Percentiles rank a stretch among this genome's conserved stretches.
phyloP scores from a whole-genome alignment of 164 flowering plant species.

The Malania oleifera region DNA sequence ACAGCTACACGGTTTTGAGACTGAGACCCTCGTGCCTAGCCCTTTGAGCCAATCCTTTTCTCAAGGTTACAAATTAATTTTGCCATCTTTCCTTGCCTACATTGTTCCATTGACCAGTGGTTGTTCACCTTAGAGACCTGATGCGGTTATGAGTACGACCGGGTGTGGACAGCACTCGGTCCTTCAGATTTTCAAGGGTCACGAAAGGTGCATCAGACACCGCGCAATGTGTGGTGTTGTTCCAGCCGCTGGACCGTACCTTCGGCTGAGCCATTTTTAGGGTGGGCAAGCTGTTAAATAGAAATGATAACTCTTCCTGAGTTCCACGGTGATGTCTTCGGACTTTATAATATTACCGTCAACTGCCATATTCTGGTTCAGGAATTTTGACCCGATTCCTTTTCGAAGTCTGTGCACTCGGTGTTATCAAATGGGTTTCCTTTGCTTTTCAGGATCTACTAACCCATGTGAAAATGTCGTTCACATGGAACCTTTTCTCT shows the following conservation, averaged over 20 bases:
- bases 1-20: neutral
- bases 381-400: neutral
- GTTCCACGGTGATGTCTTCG: neutral
- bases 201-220: no score
- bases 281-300: neutral
- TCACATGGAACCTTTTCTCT: neutral
- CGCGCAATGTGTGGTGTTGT: no score
- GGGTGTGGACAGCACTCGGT: no score
- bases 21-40: neutral
- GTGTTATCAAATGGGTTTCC: neutral
- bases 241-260: no score
- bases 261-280: no score
- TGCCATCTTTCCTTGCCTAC: no score
- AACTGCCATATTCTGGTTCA: neutral
- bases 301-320: neutral
- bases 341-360: neutral
- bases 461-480: neutral
- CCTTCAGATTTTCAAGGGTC: neutral
- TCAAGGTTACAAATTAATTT: no score
- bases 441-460: neutral
- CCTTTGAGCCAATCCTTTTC: neutral
- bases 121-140: no score
- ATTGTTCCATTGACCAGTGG: no score
- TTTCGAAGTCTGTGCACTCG: neutral
- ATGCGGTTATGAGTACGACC: no score